Base-by-base conservation (phyloP, 2,329 filamentous ascomycete species). In the Fusarium falciforme region DNA sequence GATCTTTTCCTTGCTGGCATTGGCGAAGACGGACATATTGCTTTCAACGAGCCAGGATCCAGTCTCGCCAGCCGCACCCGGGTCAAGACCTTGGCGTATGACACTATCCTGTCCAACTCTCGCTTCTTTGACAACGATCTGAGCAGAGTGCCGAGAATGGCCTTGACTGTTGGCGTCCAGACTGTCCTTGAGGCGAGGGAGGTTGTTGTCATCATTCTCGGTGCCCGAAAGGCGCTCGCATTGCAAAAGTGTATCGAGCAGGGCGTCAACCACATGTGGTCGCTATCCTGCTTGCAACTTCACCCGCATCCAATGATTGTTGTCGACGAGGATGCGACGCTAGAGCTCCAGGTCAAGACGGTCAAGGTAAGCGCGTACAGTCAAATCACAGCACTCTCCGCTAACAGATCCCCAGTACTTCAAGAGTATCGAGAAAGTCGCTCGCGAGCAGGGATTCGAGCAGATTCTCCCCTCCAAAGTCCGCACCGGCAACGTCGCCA, bases 211-310 rank as follows among this genome's bases (percentile, higher is more conserved):
- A 94, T 97, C 76, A 94, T 95, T 72, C 90, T 93, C 1, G 94
- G 94, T 25, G 91, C 93, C 49, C 93, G 94, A 86, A 97, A 97
- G 83, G 90, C 94, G 1, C 85, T 93, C 36, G 94, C 94, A 31
- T 84, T 97, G 72, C 93, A 95, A 81, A 92, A 91, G 77, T 95
- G 93, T 76, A 90, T 97, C 72, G 94, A 97, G 82, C 92, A 92
- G 66, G 93, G 92, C 33, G 89, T 97, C 70, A 96, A 95, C 82
- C 94, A 96, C 84, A 96, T 96, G 93, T 97, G 94, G 94, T 96
- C 94, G 1, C 87, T 96, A 8, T 96, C 93, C 10, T 91, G 90
- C 64, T 86, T 97, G 47, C 94, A 97, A 81, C 85, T 96, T 72
- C 94, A 96, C 81, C 92, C 91, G 5, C 92, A 95, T 78, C 92